Conservation (phyloP, 345 rosid species). For the Rhizophora apiculata region DNA sequence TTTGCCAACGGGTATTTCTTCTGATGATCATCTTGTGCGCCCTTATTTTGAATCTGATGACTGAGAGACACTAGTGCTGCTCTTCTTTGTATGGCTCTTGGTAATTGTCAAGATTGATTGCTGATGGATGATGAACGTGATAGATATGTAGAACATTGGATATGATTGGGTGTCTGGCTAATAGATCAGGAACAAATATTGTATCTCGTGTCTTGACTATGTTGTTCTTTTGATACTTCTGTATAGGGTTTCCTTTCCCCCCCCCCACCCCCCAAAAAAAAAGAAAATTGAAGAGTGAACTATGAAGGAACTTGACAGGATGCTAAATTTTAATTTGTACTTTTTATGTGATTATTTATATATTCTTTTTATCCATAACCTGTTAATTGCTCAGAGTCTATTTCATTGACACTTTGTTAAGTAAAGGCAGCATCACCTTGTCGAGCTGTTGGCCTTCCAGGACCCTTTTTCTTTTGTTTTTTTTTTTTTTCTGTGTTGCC, state of each 20-base stretch:
- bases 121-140: constrained; percentile 21
- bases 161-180: constrained; percentile 26
- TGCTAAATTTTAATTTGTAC: constrained; percentile 3
- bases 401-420: no score
- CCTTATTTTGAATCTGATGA: constrained; percentile 2
- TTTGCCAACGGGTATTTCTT: neutral
- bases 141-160: constrained; percentile 17
- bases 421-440: no score
- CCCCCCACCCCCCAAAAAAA: no score
- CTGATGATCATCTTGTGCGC: neutral
- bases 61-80: neutral
- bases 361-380: neutral
- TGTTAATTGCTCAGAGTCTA: neutral
- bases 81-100: constrained; percentile 3
- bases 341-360: neutral
- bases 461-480: no score
- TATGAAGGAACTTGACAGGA: neutral
- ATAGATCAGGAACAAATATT: constrained; percentile 15
- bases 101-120: constrained; percentile 19
- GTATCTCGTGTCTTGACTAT: neutral
- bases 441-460: no score
- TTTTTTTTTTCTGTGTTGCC: no score
- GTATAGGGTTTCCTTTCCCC: neutral
- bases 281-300: neutral
- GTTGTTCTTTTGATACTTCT: constrained; percentile 10